These are phyloP conservation scores for Entoloma clypeatum DNA, from an alignment of 1,284 basidiomycete species.

Conservation along the genomic window DNA sequence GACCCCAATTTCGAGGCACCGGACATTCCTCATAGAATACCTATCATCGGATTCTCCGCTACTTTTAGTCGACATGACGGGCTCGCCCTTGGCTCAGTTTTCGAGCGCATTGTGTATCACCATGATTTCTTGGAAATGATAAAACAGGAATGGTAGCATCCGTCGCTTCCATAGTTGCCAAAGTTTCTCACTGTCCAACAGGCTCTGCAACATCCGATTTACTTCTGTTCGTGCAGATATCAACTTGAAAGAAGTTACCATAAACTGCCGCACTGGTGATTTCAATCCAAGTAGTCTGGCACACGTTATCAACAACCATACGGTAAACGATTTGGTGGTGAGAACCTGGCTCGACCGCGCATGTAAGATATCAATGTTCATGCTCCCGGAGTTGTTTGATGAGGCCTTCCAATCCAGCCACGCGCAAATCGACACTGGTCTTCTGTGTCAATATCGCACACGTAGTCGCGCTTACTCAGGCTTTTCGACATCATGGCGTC, in stretches of 20 bases:
- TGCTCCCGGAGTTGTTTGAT: neutral
- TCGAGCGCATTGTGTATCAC: slow-evolving; percentile 92
- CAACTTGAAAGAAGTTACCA: slow-evolving; percentile 61
- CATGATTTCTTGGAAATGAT: slow-evolving; percentile 94
- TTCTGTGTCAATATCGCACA: slow-evolving; percentile 90
- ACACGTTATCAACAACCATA: slow-evolving; percentile 73
- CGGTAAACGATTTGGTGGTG: slow-evolving; percentile 75
- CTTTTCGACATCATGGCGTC: slow-evolving; percentile 75
- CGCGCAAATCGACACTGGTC: slow-evolving; percentile 81
- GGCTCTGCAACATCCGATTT: slow-evolving; percentile 83
- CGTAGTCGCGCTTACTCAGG: slow-evolving; percentile 70
- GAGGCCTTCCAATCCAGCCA: slow-evolving; percentile 32
- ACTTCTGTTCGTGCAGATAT: slow-evolving; percentile 78
- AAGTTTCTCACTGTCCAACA: slow-evolving; percentile 28
- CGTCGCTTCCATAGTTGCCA: neutral
- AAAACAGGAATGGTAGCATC: slow-evolving; percentile 77
- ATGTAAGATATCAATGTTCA: slow-evolving; percentile 35
- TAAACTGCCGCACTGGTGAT: slow-evolving; percentile 70
- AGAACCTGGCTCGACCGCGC: slow-evolving; percentile 81
- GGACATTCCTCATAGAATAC: slow-evolving; percentile 50
- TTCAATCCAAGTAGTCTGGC: slow-evolving; percentile 77
- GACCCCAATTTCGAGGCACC: slow-evolving; percentile 38
- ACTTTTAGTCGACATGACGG: slow-evolving; percentile 94
- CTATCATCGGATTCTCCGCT: slow-evolving; percentile 93
- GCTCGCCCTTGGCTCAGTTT: slow-evolving; percentile 83